These are phyloP conservation scores for Lasiosphaeria miniovina DNA, from an alignment of 495 filamentous ascomycete species.

Conservation along the genomic window DNA sequence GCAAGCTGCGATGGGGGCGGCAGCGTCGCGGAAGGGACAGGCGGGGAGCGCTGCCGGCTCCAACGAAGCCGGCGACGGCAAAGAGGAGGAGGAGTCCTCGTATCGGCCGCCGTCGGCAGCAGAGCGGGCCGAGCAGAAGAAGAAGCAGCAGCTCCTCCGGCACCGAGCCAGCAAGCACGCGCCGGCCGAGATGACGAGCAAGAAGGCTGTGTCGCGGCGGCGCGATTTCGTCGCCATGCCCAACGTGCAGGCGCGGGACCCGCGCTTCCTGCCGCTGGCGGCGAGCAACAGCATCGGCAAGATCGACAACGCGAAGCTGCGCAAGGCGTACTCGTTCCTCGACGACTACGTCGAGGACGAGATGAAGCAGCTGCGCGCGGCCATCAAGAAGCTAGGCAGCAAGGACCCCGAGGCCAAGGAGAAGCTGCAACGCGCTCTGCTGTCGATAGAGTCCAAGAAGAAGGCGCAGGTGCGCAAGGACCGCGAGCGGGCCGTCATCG, in stretches of 20 bases:
- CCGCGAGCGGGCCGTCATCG: slow-evolving; percentile 59
- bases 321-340: slow-evolving; percentile 77
- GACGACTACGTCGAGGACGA: slow-evolving; percentile 79
- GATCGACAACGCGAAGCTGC: slow-evolving; percentile 53
- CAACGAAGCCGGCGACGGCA: not conserved
- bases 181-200: slow-evolving; percentile 74
- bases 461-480: slow-evolving; percentile 66
- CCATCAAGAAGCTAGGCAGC: slow-evolving; percentile 53
- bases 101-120: not conserved
- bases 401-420: slow-evolving; percentile 63
- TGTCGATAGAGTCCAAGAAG: slow-evolving; percentile 66
- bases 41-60: not conserved
- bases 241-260: slow-evolving; percentile 66
- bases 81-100: slow-evolving; percentile 1
- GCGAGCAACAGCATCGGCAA: slow-evolving; percentile 22
- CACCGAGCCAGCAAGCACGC: slow-evolving; percentile 79
- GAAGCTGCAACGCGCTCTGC: slow-evolving; percentile 61
- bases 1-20: slow-evolving; percentile 57
- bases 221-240: slow-evolving; percentile 62
- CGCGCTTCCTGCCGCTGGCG: slow-evolving; percentile 61
- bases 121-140: slow-evolving; percentile 14
- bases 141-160: slow-evolving; percentile 11
- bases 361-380: slow-evolving; percentile 65
- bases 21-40: slow-evolving; percentile 35
- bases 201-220: slow-evolving; percentile 73